A percentile compares a stretch with the other conserved stretches of the same genome.
These are phyloP conservation scores for Endothia cerciana DNA, from an alignment of 2,329 filamentous ascomycete genomes.

Conservation along the genomic window DNA sequence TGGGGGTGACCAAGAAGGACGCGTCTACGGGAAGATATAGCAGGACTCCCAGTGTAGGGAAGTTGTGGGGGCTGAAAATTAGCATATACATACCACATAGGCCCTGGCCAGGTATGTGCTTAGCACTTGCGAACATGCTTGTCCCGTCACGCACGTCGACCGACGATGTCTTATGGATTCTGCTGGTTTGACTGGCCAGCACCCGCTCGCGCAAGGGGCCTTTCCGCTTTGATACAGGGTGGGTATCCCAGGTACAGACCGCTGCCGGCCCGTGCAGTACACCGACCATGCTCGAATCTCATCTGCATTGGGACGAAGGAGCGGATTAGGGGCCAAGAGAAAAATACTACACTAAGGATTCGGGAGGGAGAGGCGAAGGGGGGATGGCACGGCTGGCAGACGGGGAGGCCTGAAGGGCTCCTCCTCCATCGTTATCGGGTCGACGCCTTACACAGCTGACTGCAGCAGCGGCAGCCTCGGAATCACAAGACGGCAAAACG, in stretches of 20 bases:
- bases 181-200: not conserved
- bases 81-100: not conserved
- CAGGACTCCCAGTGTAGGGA: not conserved
- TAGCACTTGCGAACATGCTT: not conserved
- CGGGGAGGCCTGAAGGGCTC: not conserved
- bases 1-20: not conserved
- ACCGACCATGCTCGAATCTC: not conserved
- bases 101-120: not conserved
- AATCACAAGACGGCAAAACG: conserved; percentile 13
- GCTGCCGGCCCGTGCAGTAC: not conserved
- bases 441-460: not conserved
- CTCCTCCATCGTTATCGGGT: not conserved
- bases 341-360: not conserved
- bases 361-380: not conserved
- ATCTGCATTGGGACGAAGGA: not conserved
- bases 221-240: not conserved
- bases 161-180: not conserved
- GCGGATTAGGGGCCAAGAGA: not conserved
- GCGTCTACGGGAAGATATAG: conserved; percentile 7
- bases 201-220: not conserved
- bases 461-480: not conserved
- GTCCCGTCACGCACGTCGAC: not conserved
- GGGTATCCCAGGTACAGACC: not conserved
- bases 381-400: not conserved
- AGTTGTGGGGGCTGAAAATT: not conserved